Evolutionary conservation across 306 rosid species (phyloP).

Genomic region (Comarum palustre): DNA sequence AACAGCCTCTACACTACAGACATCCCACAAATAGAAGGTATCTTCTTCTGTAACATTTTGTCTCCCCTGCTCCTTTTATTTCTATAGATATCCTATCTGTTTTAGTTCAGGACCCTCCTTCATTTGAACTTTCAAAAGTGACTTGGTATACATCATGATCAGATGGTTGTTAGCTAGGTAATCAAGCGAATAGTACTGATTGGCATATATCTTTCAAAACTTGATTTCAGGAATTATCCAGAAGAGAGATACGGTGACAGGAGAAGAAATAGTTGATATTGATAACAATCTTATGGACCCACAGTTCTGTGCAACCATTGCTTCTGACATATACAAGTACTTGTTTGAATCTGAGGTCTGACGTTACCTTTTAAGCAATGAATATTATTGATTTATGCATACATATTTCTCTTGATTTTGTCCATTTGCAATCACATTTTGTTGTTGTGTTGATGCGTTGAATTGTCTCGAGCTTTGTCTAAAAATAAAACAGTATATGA

Average conservation of each 20-base stretch:
- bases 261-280: constrained; percentile 32
- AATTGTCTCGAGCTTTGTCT: background rate
- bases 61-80: background rate
- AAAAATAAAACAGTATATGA: background rate
- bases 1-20: constrained; percentile 30
- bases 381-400: background rate
- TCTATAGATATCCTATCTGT: background rate
- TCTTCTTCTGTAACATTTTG: constrained; percentile 18
- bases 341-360: constrained; percentile 56
- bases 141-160: background rate
- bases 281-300: constrained; percentile 43
- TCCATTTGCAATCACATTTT: background rate
- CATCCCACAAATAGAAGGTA: constrained; percentile 36
- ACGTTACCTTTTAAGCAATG: background rate
- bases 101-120: background rate
- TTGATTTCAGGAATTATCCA: constrained; percentile 35
- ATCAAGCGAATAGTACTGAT: background rate
- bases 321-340: constrained; percentile 45
- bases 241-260: constrained; percentile 26
- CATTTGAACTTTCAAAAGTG: background rate
- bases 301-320: constrained; percentile 44
- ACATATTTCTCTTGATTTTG: background rate
- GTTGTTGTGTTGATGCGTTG: background rate
- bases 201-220: constrained; percentile 5
- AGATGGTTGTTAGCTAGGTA: constrained; percentile 2